Evolutionary conservation across 306 rosid species (phyloP).

Genomic region (Castanea mollissima): DNA sequence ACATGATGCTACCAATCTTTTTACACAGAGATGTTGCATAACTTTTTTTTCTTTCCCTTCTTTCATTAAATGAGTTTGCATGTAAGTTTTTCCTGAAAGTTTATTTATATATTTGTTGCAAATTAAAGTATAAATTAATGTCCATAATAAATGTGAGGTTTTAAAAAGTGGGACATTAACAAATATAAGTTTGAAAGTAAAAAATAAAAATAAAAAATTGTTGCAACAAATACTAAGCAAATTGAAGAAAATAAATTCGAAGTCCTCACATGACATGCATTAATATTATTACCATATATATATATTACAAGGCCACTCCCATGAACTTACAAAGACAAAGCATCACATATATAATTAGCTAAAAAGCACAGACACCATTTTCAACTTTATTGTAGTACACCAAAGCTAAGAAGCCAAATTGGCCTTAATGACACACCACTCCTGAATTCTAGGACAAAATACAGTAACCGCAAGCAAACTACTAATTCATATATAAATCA

Average conservation of each 20-base stretch:
- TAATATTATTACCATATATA: neutral
- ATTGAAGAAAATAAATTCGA: neutral
- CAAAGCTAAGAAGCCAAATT: neutral
- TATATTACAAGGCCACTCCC: conserved; percentile 5
- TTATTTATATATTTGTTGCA: no score
- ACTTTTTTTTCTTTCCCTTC: no score
- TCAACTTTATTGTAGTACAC: neutral
- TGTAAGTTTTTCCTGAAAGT: no score
- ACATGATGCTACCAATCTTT: neutral
- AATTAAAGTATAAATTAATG: no score
- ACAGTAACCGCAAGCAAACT: neutral
- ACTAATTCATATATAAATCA: neutral
- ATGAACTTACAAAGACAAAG: conserved; percentile 2
- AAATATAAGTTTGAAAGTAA: no score
- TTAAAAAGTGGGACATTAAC: no score
- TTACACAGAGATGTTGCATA: no score
- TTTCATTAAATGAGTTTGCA: no score
- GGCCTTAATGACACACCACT: neutral
- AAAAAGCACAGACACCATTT: neutral
- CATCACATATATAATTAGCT: neutral
- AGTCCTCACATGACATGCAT: neutral
- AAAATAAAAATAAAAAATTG: no score
- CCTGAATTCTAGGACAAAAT: neutral
- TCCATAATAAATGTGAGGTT: no score
- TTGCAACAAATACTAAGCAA: neutral